Percentiles rank a stretch among this genome's conserved stretches.
Evolutionary conservation across 495 filamentous ascomycete genomes (phyloP).

Genomic region (Lineolata rhizophorae): DNA sequence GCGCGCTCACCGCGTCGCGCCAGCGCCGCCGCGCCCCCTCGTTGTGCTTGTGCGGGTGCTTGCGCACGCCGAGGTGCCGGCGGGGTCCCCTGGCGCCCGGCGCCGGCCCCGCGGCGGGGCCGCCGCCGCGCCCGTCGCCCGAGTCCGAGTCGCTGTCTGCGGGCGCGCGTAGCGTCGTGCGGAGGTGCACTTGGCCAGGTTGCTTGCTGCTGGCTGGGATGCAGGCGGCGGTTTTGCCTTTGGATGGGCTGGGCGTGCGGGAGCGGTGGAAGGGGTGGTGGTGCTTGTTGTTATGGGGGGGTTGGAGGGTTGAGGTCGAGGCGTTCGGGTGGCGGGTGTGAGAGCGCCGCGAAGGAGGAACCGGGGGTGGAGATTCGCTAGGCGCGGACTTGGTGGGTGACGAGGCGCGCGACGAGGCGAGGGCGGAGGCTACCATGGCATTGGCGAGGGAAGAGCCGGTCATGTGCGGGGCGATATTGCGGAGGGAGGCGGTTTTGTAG

Average conservation of each 20-base stretch:
- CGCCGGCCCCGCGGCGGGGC: too few species aligned
- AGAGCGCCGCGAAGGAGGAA: conserved; percentile 14
- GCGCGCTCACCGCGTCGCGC: conserved; percentile 51
- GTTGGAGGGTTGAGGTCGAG: too few species aligned
- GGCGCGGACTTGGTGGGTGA: conserved; percentile 21
- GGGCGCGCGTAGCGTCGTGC: too few species aligned
- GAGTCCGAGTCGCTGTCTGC: too few species aligned
- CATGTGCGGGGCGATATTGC: conserved; percentile 16
- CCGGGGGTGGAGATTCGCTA: conserved; percentile 20
- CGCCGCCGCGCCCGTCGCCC: too few species aligned
- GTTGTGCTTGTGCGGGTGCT: conserved; percentile 65
- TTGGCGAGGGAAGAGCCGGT: conserved; percentile 35
- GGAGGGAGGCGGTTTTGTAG: conserved; percentile 13
- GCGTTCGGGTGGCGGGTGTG: too few species aligned
- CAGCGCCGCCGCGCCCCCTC: conserved; percentile 76
- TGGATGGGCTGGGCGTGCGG: conserved; percentile 35
- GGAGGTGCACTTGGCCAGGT: too few species aligned
- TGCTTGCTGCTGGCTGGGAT: too few species aligned
- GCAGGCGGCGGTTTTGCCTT: too few species aligned
- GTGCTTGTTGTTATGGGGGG: conserved; percentile 17
- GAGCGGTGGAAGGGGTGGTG: conserved; percentile 23
- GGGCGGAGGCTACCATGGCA: conserved; percentile 67
- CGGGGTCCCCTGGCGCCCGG: too few species aligned
- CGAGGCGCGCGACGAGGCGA: conserved; percentile 48
- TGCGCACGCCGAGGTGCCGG: too few species aligned